Percentiles rank a stretch among this genome's conserved stretches.
phyloP scores from a whole-genome alignment of 2,329 filamentous ascomycete species.

The Pseudogymnoascus destructans region DNA sequence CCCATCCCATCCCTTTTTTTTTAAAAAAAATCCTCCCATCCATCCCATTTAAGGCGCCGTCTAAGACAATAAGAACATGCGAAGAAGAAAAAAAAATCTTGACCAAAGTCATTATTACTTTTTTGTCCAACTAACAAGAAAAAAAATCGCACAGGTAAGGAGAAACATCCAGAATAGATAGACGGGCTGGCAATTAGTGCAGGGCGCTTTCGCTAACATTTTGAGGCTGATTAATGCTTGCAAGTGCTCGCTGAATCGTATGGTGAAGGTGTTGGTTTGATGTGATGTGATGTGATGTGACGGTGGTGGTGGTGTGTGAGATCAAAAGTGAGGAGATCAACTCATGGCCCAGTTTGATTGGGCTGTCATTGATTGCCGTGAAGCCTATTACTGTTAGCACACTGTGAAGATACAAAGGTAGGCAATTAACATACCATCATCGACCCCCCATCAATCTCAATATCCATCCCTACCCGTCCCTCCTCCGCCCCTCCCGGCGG shows the following conservation, averaged over 20 bases:
- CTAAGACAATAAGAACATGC: neutral
- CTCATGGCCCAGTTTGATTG: slow-evolving; percentile 1
- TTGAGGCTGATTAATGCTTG: neutral
- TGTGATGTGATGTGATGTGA: neutral
- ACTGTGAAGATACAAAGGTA: neutral
- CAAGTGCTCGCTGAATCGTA: neutral
- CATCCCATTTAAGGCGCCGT: neutral
- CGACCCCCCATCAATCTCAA: neutral
- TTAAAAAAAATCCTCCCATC: neutral
- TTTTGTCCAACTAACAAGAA: neutral
- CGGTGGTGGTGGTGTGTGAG: neutral
- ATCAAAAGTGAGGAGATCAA: neutral
- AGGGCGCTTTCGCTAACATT: neutral
- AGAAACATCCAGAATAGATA: neutral
- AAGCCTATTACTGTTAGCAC: neutral
- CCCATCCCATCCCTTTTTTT: neutral
- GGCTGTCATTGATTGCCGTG: neutral
- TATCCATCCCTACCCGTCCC: slow-evolving; percentile 23
- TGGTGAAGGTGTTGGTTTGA: neutral
- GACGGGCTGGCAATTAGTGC: neutral
- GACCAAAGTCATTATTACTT: neutral
- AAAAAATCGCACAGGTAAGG: neutral
- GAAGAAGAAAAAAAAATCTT: neutral
- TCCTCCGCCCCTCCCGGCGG: neutral
- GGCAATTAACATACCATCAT: neutral